A percentile compares a stretch with the other conserved stretches of the same genome.
Conservation (phyloP, 345 rosid species). For the Brassica napus region Da-Ae NC_063437.1:18701001-18701500, state of each 20-base stretch:
- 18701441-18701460: conserved; percentile 87
- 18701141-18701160: conserved; percentile 96
- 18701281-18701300: conserved; percentile 87
- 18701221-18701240: conserved; percentile 96
- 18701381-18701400: conserved; percentile 85
- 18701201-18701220: conserved; percentile 87
- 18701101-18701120: conserved; percentile 86
- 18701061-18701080: conserved; percentile 96
- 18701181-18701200: conserved; percentile 85
- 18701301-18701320: conserved; percentile 88
- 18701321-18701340: conserved; percentile 87
- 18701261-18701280: conserved; percentile 91
- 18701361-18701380: conserved; percentile 94
- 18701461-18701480: conserved; percentile 79
- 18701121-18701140: conserved; percentile 89
- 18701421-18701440: conserved; percentile 91
- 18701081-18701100: conserved; percentile 74
- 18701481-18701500: conserved; percentile 78
- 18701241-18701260: conserved; percentile 92
- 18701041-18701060: conserved; percentile 85
- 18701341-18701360: conserved; percentile 81
- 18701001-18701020: conserved; percentile 90
- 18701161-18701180: conserved; percentile 85
- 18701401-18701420: conserved; percentile 86
- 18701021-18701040: conserved; percentile 81